Conservation (phyloP, 1,139 yeast genomes). For the Diutina pseudorugosa region DNA sequence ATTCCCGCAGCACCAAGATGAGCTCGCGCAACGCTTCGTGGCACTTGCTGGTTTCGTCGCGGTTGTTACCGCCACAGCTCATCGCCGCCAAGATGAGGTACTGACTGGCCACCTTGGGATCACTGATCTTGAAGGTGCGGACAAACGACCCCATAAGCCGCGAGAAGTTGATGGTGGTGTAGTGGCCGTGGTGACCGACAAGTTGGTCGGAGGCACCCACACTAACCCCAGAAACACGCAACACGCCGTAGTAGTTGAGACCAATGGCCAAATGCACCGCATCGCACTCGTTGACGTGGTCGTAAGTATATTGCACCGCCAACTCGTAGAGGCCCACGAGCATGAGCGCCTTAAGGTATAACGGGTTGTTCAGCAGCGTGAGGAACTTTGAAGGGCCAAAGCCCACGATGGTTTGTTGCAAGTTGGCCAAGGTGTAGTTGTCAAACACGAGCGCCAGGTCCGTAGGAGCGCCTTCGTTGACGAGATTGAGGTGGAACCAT, state of each 20-base stretch:
- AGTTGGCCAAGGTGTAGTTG: conserved; percentile 57
- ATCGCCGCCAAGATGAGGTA: conserved; percentile 66
- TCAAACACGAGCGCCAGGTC: conserved; percentile 46
- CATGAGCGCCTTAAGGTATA: conserved; percentile 66
- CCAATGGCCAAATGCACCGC: conserved; percentile 87
- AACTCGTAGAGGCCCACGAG: conserved; percentile 73
- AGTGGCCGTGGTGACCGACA: conserved; percentile 20
- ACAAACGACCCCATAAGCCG: conserved; percentile 61
- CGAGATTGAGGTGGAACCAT: conserved; percentile 80
- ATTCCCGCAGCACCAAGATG: conserved; percentile 78
- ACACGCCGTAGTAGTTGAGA: conserved; percentile 60
- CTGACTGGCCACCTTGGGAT: conserved; percentile 86
- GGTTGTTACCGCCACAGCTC: conserved; percentile 23
- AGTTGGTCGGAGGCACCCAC: conserved; percentile 19
- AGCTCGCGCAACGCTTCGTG: conserved; percentile 79
- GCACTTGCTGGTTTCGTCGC: conserved; percentile 43
- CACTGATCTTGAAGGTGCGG: conserved; percentile 69
- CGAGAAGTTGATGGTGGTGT: conserved; percentile 41
- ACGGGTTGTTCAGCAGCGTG: conserved; percentile 50
- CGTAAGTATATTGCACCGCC: conserved; percentile 60
- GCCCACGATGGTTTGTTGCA: conserved; percentile 59
- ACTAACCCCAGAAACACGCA: conserved; percentile 35
- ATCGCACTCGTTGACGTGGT: conserved; percentile 62
- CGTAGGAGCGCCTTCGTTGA: conserved; percentile 28
- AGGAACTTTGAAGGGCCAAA: conserved; percentile 70